Percentiles rank a stretch among this genome's conserved stretches.
These are phyloP conservation scores for Fusarium sp. DNA, from an alignment of 2,329 filamentous ascomycete species.

Conservation along the genomic window DNA sequence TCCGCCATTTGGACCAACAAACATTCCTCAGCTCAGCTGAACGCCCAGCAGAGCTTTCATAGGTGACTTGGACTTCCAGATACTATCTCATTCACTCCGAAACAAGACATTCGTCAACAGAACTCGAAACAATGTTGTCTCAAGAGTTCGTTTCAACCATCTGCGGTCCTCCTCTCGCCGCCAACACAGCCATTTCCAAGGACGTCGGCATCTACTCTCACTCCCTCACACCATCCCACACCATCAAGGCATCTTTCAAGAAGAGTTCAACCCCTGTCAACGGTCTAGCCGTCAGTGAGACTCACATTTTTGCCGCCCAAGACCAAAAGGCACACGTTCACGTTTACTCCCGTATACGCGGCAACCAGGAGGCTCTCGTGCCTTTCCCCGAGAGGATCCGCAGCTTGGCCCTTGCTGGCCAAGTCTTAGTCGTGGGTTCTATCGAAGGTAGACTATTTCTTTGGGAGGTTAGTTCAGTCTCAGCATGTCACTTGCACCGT, in stretches of 20 bases:
- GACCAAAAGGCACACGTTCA: slow-evolving; percentile 91
- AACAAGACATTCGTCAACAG: neutral
- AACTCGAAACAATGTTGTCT: slow-evolving; percentile 61
- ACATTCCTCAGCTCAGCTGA: slow-evolving; percentile 30
- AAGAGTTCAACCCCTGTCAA: slow-evolving; percentile 87
- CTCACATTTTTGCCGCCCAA: slow-evolving; percentile 92
- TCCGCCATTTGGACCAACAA: slow-evolving; percentile 10
- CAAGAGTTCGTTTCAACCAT: slow-evolving; percentile 71
- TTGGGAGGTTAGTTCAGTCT: slow-evolving; percentile 79
- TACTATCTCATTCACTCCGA: neutral
- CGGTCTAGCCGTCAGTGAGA: slow-evolving; percentile 81
- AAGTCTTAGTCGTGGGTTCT: slow-evolving; percentile 83
- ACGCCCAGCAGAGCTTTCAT: slow-evolving; percentile 2
- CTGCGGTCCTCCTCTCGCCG: slow-evolving; percentile 66
- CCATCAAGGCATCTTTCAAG: slow-evolving; percentile 85
- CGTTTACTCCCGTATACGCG: slow-evolving; percentile 86
- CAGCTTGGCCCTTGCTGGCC: slow-evolving; percentile 77
- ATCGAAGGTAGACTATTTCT: slow-evolving; percentile 86
- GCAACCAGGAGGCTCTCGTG: slow-evolving; percentile 88
- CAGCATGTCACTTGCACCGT: slow-evolving; percentile 27
- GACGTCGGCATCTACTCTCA: slow-evolving; percentile 91
- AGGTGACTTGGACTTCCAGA: neutral
- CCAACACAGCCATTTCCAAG: slow-evolving; percentile 73
- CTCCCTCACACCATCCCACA: slow-evolving; percentile 80
- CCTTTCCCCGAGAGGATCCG: slow-evolving; percentile 89